Evolutionary conservation across 495 filamentous ascomycete species (phyloP).

Genomic region (Collariella sp.): DNA sequence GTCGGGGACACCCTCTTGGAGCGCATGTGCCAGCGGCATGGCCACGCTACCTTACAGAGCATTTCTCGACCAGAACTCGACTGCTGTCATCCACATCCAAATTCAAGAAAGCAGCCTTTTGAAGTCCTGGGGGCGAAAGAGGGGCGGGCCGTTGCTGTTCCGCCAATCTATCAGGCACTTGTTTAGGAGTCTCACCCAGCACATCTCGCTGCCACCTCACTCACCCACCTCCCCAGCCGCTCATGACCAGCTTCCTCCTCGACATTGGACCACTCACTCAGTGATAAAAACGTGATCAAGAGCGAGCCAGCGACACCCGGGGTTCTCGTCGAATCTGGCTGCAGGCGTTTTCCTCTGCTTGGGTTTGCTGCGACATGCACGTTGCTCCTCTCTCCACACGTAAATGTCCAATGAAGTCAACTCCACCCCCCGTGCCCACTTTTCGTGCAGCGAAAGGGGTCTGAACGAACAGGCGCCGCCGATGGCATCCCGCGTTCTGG

Average conservation of each 20-base stretch:
- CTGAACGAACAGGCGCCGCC: not conserved
- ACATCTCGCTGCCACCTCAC: constrained; percentile 11
- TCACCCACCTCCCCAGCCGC: no score
- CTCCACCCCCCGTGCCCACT: not conserved
- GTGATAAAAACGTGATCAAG: constrained; percentile 1
- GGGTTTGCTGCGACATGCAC: not conserved
- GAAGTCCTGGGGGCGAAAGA: not conserved
- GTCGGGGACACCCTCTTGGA: not conserved
- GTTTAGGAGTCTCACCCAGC: not conserved
- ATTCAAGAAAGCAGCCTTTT: no score
- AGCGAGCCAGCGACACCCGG: constrained; percentile 9
- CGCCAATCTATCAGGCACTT: not conserved
- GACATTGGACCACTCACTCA: not conserved
- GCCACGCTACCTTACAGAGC: not conserved
- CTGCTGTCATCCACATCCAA: not conserved
- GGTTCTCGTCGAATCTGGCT: not conserved
- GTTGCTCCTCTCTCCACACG: not conserved
- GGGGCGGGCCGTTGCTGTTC: not conserved
- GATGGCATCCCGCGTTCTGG: not conserved
- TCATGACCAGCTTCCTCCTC: not conserved
- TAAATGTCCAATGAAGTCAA: not conserved
- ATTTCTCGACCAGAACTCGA: not conserved
- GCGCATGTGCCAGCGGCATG: not conserved
- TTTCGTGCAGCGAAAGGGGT: not conserved
- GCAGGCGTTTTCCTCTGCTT: no score